phyloP scores from a whole-genome alignment of 2,329 filamentous ascomycete genomes.

The Hypoxylon sp. region DNA sequence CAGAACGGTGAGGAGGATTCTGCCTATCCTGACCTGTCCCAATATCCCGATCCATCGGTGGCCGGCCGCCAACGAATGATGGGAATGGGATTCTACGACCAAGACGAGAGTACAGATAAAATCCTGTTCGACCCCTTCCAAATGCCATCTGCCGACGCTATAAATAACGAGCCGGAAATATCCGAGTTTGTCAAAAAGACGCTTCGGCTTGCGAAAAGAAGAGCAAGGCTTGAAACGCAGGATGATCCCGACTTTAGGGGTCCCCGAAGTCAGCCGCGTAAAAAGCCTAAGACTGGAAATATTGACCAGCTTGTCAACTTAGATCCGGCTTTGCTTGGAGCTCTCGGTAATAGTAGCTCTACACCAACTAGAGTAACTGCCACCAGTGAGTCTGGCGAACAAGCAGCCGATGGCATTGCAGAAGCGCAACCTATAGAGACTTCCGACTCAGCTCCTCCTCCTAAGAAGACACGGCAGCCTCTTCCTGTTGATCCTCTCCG shows the following conservation, averaged over 20 bases:
- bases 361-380: conserved; percentile 46
- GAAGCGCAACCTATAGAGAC: conserved; percentile 43
- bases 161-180: conserved; percentile 63
- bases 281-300: conserved; percentile 59
- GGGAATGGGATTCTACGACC: conserved; percentile 74
- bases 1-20: conserved; percentile 50
- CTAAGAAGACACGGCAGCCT: conserved; percentile 46
- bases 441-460: conserved; percentile 22
- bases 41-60: conserved; percentile 64
- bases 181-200: conserved; percentile 71
- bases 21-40: conserved; percentile 51
- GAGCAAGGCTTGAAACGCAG: conserved; percentile 67
- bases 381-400: conserved; percentile 31
- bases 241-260: conserved; percentile 69
- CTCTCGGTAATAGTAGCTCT: conserved; percentile 47
- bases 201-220: conserved; percentile 67
- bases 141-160: conserved; percentile 63
- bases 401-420: conserved; percentile 28
- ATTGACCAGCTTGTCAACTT: conserved; percentile 61
- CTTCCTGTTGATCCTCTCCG: conserved; percentile 62
- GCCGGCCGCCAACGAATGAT: conserved; percentile 66
- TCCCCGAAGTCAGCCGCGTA: conserved; percentile 60
- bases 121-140: conserved; percentile 74
- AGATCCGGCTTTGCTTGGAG: conserved; percentile 67
- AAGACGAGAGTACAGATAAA: conserved; percentile 69